These are phyloP conservation scores for Pichia terricola DNA, from an alignment of 1,139 yeast species.

Conservation along the genomic window DNA sequence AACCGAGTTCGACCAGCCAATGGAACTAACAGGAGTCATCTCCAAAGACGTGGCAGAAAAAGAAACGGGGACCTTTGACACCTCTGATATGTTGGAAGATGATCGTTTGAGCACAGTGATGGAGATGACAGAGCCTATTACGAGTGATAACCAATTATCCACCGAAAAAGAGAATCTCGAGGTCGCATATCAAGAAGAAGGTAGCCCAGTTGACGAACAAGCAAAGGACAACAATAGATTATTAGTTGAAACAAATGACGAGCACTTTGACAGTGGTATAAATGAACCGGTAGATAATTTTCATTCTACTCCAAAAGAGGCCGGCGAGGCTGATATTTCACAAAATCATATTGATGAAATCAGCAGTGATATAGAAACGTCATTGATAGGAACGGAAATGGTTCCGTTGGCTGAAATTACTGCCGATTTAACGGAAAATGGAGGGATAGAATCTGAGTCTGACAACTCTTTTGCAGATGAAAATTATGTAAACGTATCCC, in stretches of 20 bases:
- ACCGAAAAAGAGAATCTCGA: background rate
- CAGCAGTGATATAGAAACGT: constrained; percentile 9
- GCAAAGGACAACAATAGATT: background rate
- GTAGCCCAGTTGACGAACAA: no score
- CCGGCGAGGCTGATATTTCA: no score
- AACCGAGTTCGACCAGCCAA: background rate
- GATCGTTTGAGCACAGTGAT: no score
- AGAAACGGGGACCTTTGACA: background rate
- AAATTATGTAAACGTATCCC: constrained; percentile 19
- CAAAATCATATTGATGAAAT: no score
- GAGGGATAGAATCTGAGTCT: constrained; percentile 14
- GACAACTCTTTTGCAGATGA: constrained; percentile 17
- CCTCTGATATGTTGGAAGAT: no score
- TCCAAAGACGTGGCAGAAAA: background rate
- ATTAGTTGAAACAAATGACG: background rate
- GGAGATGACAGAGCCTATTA: background rate
- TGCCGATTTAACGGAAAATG: constrained; percentile 7
- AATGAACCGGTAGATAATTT: no score
- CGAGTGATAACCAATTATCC: background rate
- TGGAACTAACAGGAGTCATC: background rate
- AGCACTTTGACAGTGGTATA: no score
- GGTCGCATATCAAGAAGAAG: no score
- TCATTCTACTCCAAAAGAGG: no score
- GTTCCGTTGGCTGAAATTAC: constrained; percentile 24
- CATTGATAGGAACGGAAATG: constrained; percentile 20